Evolutionary conservation across 768 basidiomycete species (phyloP).

Genomic region (Tulasnella sp.): DNA sequence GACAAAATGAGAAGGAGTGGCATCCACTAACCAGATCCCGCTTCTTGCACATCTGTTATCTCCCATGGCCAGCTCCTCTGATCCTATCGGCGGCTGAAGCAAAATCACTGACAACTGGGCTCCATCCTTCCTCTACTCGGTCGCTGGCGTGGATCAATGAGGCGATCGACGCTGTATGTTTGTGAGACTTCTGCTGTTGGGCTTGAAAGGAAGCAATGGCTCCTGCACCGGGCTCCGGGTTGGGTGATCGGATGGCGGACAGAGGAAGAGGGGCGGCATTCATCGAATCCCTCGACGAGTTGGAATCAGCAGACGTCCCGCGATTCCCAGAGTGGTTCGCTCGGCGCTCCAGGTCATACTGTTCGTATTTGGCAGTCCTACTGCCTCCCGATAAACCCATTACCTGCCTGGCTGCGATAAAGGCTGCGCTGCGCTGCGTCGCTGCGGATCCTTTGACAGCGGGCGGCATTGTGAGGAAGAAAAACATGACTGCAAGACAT

Average conservation of each 20-base stretch:
- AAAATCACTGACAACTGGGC: conserved; percentile 38
- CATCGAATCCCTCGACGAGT: conserved; percentile 35
- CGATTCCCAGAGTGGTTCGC: conserved; percentile 9
- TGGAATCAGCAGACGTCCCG: conserved; percentile 13
- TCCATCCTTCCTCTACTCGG: conserved; percentile 73
- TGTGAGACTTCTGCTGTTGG: conserved; percentile 36
- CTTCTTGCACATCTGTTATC: too few species aligned
- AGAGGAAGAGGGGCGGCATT: conserved; percentile 10
- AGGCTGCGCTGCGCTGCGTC: conserved; percentile 7
- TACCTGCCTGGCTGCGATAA: conserved; percentile 2
- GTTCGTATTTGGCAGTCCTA: conserved; percentile 51
- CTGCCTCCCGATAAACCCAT: conserved; percentile 19
- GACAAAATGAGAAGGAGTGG: too few species aligned
- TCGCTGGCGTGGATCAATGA: conserved; percentile 70
- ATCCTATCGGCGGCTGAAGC: neutral
- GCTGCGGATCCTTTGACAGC: neutral
- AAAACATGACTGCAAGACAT: conserved; percentile 74
- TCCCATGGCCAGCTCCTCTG: neutral
- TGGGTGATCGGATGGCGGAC: conserved; percentile 15
- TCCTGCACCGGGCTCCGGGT: conserved; percentile 23
- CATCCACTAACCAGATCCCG: too few species aligned
- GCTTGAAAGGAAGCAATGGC: conserved; percentile 18
- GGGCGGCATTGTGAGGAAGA: conserved; percentile 83
- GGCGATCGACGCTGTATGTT: conserved; percentile 74
- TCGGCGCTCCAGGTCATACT: conserved; percentile 52